Evolutionary conservation across 225 moss, liverwort and hornwort species (phyloP).

Genomic region (Ulota crispa): DNA sequence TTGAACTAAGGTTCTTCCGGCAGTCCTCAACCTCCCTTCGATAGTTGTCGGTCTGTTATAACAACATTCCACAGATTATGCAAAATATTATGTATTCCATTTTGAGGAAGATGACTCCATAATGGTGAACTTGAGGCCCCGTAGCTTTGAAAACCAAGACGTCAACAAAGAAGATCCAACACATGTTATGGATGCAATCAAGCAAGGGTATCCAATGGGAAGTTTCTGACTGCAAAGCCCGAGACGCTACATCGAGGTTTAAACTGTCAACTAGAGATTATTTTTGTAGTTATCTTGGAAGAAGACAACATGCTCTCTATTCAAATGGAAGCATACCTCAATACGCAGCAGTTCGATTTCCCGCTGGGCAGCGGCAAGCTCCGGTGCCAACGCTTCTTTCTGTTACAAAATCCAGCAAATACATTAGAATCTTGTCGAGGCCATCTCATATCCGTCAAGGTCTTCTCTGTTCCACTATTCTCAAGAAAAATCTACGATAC

Average conservation of each 20-base stretch:
- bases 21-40: conserved; percentile 88
- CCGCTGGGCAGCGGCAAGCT: conserved; percentile 67
- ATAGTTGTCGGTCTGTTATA: conserved; percentile 71
- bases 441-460: not conserved
- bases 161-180: not conserved
- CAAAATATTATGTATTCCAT: not conserved
- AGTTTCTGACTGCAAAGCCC: not conserved
- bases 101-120: not conserved
- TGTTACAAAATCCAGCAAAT: conserved; percentile 28
- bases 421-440: conserved; percentile 11
- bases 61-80: conserved; percentile 20
- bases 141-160: not conserved
- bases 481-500: not conserved
- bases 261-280: not conserved
- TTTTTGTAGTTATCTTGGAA: not conserved
- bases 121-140: not conserved
- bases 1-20: conserved; percentile 71
- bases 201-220: not conserved
- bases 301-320: not conserved
- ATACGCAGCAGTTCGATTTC: conserved; percentile 86
- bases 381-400: conserved; percentile 82
- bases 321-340: conserved; percentile 46
- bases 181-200: not conserved
- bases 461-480: not conserved
- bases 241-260: not conserved